Base-by-base conservation (phyloP, 2,329 filamentous ascomycete species). In the Talaromyces amestolkiae region DNA sequence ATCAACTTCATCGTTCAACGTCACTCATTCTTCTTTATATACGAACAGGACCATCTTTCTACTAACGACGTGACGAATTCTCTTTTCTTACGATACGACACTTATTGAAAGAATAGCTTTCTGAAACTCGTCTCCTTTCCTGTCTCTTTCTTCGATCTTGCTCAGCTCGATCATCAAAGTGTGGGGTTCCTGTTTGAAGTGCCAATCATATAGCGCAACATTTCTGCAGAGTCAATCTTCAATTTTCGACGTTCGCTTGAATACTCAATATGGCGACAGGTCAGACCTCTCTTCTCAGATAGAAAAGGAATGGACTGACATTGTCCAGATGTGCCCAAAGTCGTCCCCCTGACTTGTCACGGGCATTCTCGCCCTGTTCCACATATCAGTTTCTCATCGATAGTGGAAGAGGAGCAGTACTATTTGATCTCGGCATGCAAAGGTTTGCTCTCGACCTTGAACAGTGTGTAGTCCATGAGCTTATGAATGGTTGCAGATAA, bases 371-470 rank as follows among this genome's bases (percentile, higher is more conserved):
- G 93, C 66, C 93, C 93, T 1, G 93, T 97, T 62, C 92, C 93
- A 7, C 93, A 97, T 78, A 86, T 97, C 73, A 91, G 88, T 77
- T 97, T 97, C 80, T 97, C 93, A 27, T 87, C 90, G 13, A 84
- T 93, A 15, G 87, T 93, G 69, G 90, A 92, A 74, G 90, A 93
- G 70, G 91, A 92, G 69, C 87, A 89, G 69, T 97, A 95, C 80
- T 97, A 95, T 77, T 85, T 97, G 74, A 93, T 97, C 69, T 97
- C 93, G 31, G 93, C 93, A 70, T 95, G 92, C 84, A 96, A 96
- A 84, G 90, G 90, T 92, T 75, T 45, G 56, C 22, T 59, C n/a
- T n/a, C 2, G 31, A 33, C 10, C 37, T 59, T n/a, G 37, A 45
- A 22, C n/a, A 37, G 31, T 4, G 13, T 17, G 49, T 37, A 15